Conservation (phyloP, 2,329 filamentous ascomycete species). For the Trichophyton benhamiae region DNA sequence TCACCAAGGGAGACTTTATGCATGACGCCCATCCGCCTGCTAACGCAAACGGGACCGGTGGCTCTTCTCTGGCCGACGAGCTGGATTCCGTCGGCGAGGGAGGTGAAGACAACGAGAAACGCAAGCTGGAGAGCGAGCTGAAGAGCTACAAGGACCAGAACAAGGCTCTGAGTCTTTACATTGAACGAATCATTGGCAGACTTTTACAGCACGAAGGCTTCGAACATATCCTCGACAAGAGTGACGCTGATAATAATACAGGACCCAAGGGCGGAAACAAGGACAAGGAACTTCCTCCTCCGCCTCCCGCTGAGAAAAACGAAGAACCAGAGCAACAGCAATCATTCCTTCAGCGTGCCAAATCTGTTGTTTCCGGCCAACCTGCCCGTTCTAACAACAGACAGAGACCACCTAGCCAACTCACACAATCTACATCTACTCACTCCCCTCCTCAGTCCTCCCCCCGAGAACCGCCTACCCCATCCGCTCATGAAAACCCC, state of each 20-base stretch:
- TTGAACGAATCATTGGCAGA: conserved; percentile 97
- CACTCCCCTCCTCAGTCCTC: conserved; percentile 6
- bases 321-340: conserved; percentile 31
- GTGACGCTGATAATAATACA: conserved; percentile 39
- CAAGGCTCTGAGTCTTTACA: conserved; percentile 92
- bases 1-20: conserved; percentile 70
- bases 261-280: conserved; percentile 15
- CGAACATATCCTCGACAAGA: conserved; percentile 81
- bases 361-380: conserved; percentile 43
- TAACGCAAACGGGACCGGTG: conserved; percentile 28
- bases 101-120: conserved; percentile 46
- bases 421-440: conserved; percentile 20
- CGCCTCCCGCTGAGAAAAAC: conserved; percentile 51
- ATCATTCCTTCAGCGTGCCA: conserved; percentile 47
- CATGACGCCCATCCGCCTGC: conserved; percentile 38
- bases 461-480: conserved; percentile 15
- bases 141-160: conserved; percentile 81
- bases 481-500: conserved; percentile 35
- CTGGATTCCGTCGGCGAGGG: conserved; percentile 57
- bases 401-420: conserved; percentile 34
- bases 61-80: conserved; percentile 70
- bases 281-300: conserved; percentile 78
- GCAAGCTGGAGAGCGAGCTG: conserved; percentile 64
- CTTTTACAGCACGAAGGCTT: conserved; percentile 90
- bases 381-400: conserved; percentile 21